Percentiles rank a stretch among this genome's conserved stretches.
phyloP scores from a whole-genome alignment of 306 rosid genomes.

The Argentina anserina region DNA sequence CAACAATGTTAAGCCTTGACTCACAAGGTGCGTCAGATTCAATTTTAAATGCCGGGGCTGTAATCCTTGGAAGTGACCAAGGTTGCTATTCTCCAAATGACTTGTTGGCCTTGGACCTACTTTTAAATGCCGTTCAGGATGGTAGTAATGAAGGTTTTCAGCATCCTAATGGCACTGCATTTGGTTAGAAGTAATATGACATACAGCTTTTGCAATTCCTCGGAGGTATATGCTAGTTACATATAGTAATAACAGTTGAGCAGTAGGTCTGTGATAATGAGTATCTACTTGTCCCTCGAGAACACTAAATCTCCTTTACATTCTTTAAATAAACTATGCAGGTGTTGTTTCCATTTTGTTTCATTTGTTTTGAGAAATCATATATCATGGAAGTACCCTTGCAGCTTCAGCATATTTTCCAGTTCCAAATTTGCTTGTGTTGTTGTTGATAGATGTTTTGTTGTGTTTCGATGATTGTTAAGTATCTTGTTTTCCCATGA shows the following conservation, averaged over 20 bases:
- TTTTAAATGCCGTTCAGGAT: not conserved
- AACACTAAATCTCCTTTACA: not conserved
- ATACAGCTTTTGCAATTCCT: constrained; percentile 3
- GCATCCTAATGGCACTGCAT: not conserved
- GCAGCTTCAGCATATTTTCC: not conserved
- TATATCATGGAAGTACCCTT: not conserved
- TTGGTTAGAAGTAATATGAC: constrained; percentile 5
- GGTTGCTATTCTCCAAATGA: constrained; percentile 13
- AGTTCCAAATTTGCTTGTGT: not conserved
- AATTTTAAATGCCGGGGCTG: not conserved
- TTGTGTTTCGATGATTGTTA: not conserved
- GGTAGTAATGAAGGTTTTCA: constrained; percentile 12
- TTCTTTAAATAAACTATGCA: not conserved
- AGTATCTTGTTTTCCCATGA: not conserved
- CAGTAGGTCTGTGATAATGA: not conserved
- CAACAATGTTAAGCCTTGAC: constrained; percentile 10
- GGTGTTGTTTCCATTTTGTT: not conserved
- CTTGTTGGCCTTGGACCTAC: constrained; percentile 1
- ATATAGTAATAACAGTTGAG: not conserved
- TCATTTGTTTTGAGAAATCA: not conserved
- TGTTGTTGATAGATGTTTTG: not conserved
- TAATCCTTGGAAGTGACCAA: constrained; percentile 5
- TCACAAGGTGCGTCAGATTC: not conserved
- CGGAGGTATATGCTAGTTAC: constrained; percentile 8
- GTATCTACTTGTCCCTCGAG: not conserved